phyloP scores from a whole-genome alignment of 768 basidiomycete genomes.

The Boletus fagicola region DNA sequence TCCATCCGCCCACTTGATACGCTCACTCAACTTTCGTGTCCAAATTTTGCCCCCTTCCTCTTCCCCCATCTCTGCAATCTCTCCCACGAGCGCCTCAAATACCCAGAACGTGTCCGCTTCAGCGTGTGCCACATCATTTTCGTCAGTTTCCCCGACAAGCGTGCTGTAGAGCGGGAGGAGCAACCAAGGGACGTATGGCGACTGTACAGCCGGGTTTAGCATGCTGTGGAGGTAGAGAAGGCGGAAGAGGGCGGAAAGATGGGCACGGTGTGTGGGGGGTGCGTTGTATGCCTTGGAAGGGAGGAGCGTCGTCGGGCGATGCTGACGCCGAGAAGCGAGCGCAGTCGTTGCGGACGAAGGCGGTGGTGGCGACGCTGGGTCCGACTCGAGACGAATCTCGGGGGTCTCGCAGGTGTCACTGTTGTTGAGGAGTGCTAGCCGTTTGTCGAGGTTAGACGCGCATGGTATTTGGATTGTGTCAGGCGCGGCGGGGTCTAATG shows the following conservation, averaged over 20 bases:
- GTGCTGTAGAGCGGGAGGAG: slow-evolving; percentile 68
- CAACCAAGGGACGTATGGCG: slow-evolving; percentile 66
- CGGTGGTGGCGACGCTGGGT: not conserved
- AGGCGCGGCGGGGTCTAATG: slow-evolving; percentile 47
- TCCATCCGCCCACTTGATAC: slow-evolving; percentile 58
- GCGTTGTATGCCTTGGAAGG: slow-evolving; percentile 45
- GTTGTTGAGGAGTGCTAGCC: slow-evolving; percentile 46
- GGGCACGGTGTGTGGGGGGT: slow-evolving; percentile 53
- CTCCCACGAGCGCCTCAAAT: slow-evolving; percentile 70
- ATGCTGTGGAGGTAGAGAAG: slow-evolving; percentile 68
- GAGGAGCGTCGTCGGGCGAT: slow-evolving; percentile 44
- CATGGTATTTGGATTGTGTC: slow-evolving; percentile 48
- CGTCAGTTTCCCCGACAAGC: slow-evolving; percentile 58
- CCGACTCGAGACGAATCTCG: slow-evolving; percentile 40
- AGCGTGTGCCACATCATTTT: slow-evolving; percentile 58
- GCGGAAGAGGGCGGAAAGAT: slow-evolving; percentile 63
- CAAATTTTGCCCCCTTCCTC: slow-evolving; percentile 60
- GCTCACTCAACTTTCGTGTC: slow-evolving; percentile 61
- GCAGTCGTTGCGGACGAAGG: slow-evolving; percentile 38
- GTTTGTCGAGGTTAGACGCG: slow-evolving; percentile 52
- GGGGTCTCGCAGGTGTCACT: slow-evolving; percentile 31
- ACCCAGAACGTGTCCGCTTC: slow-evolving; percentile 86
- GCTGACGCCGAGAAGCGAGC: slow-evolving; percentile 23
- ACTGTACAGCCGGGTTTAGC: slow-evolving; percentile 69
- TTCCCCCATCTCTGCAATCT: slow-evolving; percentile 72